A percentile compares a stretch with the other conserved stretches of the same genome.
Conservation (phyloP, 2,329 filamentous ascomycete genomes). For the Cytospora leucostoma region DNA sequence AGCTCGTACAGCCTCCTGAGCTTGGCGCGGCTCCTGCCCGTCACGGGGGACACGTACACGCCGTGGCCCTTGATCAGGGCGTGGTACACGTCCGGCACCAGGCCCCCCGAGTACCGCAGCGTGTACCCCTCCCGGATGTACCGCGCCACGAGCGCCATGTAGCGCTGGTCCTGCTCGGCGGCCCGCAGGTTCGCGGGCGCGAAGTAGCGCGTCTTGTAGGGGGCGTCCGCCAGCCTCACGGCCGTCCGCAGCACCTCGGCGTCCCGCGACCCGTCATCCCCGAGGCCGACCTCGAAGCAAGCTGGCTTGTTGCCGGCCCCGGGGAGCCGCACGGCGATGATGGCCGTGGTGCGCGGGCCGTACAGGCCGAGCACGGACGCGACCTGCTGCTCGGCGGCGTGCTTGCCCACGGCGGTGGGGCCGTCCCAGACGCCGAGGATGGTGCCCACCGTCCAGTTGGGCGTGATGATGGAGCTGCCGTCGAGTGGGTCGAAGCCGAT, state of each 20-base stretch:
- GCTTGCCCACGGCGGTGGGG: conserved; percentile 44
- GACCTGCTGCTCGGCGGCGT: conserved; percentile 45
- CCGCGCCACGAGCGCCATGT: conserved; percentile 50
- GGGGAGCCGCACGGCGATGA: conserved; percentile 55
- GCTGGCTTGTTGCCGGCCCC: conserved; percentile 36
- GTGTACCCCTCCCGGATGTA: conserved; percentile 59
- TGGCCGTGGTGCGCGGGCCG: conserved; percentile 56
- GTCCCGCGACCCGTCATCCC: conserved; percentile 30
- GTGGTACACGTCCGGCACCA: conserved; percentile 64
- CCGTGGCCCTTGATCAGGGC: conserved; percentile 63
- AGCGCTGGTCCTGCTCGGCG: conserved; percentile 52
- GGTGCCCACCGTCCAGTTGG: conserved; percentile 60
- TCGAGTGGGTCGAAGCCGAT: conserved; percentile 66
- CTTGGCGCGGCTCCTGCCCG: conserved; percentile 54
- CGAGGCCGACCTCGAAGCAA: conserved; percentile 56
- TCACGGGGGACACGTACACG: conserved; percentile 61
- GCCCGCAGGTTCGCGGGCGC: conserved; percentile 63
- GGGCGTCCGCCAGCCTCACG: conserved; percentile 42
- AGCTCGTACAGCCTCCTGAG: conserved; percentile 61
- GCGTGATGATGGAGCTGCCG: conserved; percentile 60
- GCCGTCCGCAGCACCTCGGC: conserved; percentile 44
- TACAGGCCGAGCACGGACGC: conserved; percentile 55
- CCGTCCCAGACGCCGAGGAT: conserved; percentile 63
- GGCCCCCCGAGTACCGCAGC: conserved; percentile 59
- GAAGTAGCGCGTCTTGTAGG: conserved; percentile 58